phyloP scores from a whole-genome alignment of 441 rosid species.

The Manihot esculenta region DNA sequence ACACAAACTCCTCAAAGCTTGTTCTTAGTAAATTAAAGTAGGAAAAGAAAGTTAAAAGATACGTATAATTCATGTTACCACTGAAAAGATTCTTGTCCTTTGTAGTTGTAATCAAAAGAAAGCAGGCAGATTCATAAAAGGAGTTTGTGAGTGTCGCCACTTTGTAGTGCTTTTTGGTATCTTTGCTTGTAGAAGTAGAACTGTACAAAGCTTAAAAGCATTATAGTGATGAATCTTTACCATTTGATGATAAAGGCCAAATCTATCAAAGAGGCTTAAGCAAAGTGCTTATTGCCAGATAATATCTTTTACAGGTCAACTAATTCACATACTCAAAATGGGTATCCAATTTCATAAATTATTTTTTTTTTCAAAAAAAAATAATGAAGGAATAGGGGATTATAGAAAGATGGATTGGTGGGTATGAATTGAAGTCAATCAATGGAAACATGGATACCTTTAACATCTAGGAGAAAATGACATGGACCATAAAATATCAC shows the following conservation, averaged over 20 bases:
- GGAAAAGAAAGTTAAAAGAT: background rate
- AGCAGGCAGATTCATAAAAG: background rate
- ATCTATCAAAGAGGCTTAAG: background rate
- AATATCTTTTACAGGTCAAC: background rate
- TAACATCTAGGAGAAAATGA: conserved; percentile 15
- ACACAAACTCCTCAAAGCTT: too few relatives aligned
- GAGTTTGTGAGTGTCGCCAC: background rate
- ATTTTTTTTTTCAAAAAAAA: too few relatives aligned
- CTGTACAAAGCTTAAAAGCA: conserved; percentile 1
- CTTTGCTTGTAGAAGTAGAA: background rate
- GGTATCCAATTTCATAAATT: background rate
- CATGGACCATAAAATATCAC: background rate
- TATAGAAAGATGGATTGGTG: background rate
- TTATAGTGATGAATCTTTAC: background rate
- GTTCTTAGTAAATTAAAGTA: background rate
- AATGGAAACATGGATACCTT: background rate
- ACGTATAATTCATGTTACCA: background rate
- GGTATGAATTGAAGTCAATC: background rate
- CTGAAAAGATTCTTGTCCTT: background rate
- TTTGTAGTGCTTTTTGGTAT: conserved; percentile 6
- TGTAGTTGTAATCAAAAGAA: background rate
- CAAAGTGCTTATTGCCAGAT: background rate
- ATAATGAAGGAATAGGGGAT: too few relatives aligned
- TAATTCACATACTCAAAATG: background rate
- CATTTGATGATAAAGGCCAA: background rate